Base-by-base conservation (phyloP, 2,329 filamentous ascomycete species). In the Bisporella sp. region DNA sequence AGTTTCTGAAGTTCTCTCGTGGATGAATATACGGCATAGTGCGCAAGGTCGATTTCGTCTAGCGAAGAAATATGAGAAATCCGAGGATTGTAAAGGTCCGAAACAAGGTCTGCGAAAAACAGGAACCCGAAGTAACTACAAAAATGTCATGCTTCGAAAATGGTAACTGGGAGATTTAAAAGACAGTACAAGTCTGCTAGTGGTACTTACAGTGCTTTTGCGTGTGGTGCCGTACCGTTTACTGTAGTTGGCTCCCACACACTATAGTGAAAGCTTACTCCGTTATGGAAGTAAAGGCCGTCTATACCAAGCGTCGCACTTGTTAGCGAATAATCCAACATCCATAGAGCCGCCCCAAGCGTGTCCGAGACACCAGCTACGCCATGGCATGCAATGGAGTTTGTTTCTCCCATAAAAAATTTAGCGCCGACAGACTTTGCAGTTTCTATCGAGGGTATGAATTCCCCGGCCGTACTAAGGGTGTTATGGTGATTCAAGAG, bases 341-440 rank as follows among this genome's bases (percentile, higher is more conserved):
- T 50, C 61, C 61, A 64, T 5, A 64, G 53, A 11, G 59, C 56
- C 13, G 59, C 59, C 5, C 56, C 60, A 13, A 63, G 52, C 4
- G 59, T 62, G 39, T 61, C 54, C 21, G 56, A 58, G 12, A 64
- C 55, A 9, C 59, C 61, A 8, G 52, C 51, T 2, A 53, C 50
- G 12, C 61, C 62, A 33, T 55, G 55, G 33, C 57, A 61, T 6
- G 56, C 57, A 41, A 60, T 55, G 11, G 67, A 69, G 59, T 59
- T 61, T 21, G 57, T 64, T 49, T 63, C 62, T 21, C 61, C 62
- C 31, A 65, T 59, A 5, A 59, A 53, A 41, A 62, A 62, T 41
- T 47, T 48, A 32, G 51, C 51, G 4, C 50, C 53, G 21, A 33
- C 46, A 30, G 29, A 31, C 7, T 31, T 30, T 42, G 46, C 46